These are phyloP conservation scores for Arctium minus DNA, from an alignment of 129 eudicot species.

Conservation along the genomic window DNA sequence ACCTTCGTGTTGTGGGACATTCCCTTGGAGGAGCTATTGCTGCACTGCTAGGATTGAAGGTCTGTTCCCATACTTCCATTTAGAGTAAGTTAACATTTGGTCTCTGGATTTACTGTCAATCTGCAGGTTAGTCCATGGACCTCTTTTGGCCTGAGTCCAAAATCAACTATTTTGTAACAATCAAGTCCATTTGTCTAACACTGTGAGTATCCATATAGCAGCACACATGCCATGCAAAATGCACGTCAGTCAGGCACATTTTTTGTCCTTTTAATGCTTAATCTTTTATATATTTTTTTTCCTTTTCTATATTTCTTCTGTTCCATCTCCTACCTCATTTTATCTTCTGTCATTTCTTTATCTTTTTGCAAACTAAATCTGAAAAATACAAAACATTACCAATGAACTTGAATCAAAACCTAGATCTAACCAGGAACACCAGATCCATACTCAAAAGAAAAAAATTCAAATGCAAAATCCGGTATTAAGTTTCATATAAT, in stretches of 20 bases:
- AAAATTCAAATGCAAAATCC: too few relatives aligned
- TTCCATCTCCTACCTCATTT: too few relatives aligned
- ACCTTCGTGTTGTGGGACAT: constrained; percentile 64
- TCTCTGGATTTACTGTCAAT: not conserved
- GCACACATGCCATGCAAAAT: not conserved
- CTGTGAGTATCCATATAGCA: not conserved
- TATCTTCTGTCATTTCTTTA: too few relatives aligned
- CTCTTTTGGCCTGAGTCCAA: not conserved
- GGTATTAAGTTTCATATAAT: too few relatives aligned
- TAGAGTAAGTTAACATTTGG: not conserved
- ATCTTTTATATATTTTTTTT: not conserved
- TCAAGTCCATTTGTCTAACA: not conserved
- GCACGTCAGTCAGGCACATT: not conserved
- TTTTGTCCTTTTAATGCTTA: not conserved
- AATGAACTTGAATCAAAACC: too few relatives aligned
- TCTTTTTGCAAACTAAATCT: too few relatives aligned
- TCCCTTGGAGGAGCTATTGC: constrained; percentile 84
- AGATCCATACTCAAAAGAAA: too few relatives aligned
- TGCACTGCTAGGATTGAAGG: constrained; percentile 64
- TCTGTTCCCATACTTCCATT: not conserved
- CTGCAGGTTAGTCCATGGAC: not conserved
- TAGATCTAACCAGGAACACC: too few relatives aligned
- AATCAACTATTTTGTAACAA: not conserved
- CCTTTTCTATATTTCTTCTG: too few relatives aligned
- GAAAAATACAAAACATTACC: too few relatives aligned